These are phyloP conservation scores for Fabrea salina DNA, from an alignment of 169 alveolate species.

Conservation along the genomic window DNA sequence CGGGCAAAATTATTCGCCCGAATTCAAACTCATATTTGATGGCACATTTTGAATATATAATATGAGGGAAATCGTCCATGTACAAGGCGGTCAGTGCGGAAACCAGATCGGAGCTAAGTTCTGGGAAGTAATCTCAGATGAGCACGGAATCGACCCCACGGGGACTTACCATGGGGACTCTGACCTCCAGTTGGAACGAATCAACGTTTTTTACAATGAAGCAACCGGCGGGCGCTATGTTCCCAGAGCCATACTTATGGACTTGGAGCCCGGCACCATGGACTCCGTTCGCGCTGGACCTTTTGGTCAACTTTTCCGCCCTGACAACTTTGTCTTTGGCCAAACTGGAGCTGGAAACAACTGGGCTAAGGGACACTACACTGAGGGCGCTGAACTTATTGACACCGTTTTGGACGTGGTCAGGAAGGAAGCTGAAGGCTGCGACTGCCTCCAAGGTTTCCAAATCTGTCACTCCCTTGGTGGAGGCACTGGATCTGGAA, in stretches of 20 bases:
- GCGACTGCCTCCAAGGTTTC: conserved; percentile 98
- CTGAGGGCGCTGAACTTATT: conserved; percentile 98
- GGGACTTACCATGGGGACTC: conserved; percentile 88
- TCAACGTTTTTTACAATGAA: conserved; percentile 92
- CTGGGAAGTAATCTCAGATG: conserved; percentile 99
- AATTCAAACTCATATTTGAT: too few species aligned
- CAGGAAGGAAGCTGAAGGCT: conserved; percentile 98
- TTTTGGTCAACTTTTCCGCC: conserved; percentile 96
- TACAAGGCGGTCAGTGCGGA: conserved; percentile 99
- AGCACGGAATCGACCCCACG: conserved; percentile 97
- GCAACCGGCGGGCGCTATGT: conserved; percentile 98
- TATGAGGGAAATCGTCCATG: conserved; percentile 98
- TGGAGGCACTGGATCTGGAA: conserved; percentile 99
- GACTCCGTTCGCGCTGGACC: conserved; percentile 99
- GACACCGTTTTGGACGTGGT: conserved; percentile 98
- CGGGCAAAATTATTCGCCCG: too few species aligned
- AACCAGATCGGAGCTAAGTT: conserved; percentile 99
- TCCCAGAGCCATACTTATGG: conserved; percentile 98
- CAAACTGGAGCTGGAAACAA: conserved; percentile 99
- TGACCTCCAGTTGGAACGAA: conserved; percentile 83
- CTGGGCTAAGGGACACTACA: conserved; percentile 99
- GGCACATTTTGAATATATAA: too few species aligned
- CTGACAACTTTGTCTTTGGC: conserved; percentile 98
- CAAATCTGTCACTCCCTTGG: conserved; percentile 98
- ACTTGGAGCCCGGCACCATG: conserved; percentile 99